These are phyloP conservation scores for Lithohypha guttulata DNA, from an alignment of 2,329 filamentous ascomycete species.

Conservation along the genomic window DNA sequence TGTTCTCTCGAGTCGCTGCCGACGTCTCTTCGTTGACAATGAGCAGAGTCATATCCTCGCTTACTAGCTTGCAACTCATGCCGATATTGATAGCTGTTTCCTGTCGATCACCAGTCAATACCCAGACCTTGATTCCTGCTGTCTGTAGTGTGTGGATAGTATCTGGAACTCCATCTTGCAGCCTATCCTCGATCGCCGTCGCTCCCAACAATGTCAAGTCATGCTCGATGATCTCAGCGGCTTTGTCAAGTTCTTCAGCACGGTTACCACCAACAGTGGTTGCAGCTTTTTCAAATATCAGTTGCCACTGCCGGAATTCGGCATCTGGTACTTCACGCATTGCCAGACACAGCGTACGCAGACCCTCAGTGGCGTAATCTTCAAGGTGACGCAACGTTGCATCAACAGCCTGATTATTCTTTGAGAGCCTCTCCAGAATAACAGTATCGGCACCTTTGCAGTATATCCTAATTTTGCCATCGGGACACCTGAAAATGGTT, in stretches of 20 bases:
- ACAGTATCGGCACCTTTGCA: conserved; percentile 97
- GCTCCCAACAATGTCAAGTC: conserved; percentile 86
- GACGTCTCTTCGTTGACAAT: conserved; percentile 89
- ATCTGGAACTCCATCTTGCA: conserved; percentile 95
- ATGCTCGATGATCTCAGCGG: conserved; percentile 86
- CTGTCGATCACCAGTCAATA: conserved; percentile 91
- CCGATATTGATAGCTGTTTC: conserved; percentile 99
- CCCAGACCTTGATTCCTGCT: conserved; percentile 97
- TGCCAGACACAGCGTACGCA: conserved; percentile 86
- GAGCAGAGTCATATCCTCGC: conserved; percentile 95
- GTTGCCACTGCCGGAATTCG: conserved; percentile 78
- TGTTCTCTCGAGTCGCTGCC: conserved; percentile 69
- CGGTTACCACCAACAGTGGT: conserved; percentile 89
- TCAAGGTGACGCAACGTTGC: conserved; percentile 90
- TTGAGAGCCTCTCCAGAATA: conserved; percentile 78
- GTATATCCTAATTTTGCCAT: conserved; percentile 88
- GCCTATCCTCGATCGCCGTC: conserved; percentile 90
- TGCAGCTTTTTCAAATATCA: conserved; percentile 74
- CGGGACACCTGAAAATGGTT: conserved; percentile 88
- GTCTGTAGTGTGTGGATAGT: conserved; percentile 96
- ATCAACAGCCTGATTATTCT: conserved; percentile 78
- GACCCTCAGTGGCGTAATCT: conserved; percentile 92
- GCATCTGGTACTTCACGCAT: conserved; percentile 86
- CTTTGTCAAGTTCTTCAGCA: conserved; percentile 92
- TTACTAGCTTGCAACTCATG: conserved; percentile 98